A percentile compares a stretch with the other conserved stretches of the same genome.
Evolutionary conservation across 371 early-diverging fungal genomes (phyloP).

Genomic region (Basidiobolus meristosporus): DNA sequence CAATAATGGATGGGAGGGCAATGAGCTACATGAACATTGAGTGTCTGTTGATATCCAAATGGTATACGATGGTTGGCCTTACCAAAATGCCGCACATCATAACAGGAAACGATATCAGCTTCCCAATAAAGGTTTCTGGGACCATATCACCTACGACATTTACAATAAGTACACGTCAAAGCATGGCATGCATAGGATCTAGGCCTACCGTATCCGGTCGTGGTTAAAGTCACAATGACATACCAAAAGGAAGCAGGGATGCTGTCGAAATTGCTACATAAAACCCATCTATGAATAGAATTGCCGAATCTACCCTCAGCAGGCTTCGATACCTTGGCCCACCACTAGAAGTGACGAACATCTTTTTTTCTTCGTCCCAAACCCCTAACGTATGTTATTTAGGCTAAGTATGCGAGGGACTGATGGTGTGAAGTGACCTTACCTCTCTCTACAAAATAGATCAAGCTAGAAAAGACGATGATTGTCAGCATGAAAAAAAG

Average conservation of each 20-base stretch:
- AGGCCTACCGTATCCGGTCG: conserved; percentile 50
- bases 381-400: conserved; percentile 9
- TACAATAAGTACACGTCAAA: no score
- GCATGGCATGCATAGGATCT: no score
- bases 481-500: conserved; percentile 57
- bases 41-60: background rate
- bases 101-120: conserved; percentile 62
- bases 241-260: conserved; percentile 75
- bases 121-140: conserved; percentile 65
- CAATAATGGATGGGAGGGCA: conserved; percentile 72
- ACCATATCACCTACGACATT: conserved; percentile 33
- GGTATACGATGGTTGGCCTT: conserved; percentile 1
- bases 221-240: conserved; percentile 65
- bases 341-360: conserved; percentile 42
- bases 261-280: conserved; percentile 44
- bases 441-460: conserved; percentile 77
- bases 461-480: conserved; percentile 49
- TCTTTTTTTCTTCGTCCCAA: conserved; percentile 49
- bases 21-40: conserved; percentile 21
- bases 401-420: background rate
- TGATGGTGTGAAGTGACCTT: background rate
- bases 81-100: conserved; percentile 71
- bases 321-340: conserved; percentile 39
- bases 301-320: no score
- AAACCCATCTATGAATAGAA: no score